Base-by-base conservation (phyloP, 2,329 filamentous ascomycete genomes). In the Leptodontidium sp. region DNA sequence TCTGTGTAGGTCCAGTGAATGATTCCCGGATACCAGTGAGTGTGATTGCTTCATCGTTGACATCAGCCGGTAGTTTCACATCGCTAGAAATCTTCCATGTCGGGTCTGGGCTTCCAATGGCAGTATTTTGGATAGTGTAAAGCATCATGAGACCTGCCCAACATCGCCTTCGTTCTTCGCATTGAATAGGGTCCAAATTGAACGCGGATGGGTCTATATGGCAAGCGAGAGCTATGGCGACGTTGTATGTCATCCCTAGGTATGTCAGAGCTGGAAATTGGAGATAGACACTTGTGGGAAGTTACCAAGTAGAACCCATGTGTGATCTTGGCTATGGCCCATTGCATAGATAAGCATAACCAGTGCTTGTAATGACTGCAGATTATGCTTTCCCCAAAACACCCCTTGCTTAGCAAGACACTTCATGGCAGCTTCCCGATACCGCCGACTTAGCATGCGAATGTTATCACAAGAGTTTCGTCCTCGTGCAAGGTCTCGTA, bases 81-180 rank as follows among this genome's bases (percentile, higher is more conserved):
- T 67, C 40, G 35, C 53, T 52, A 2, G 52, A 47, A 1, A 61
- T 45, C 12, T 40, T 55, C 64, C 61, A 65, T 32, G 52, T 40
- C 1, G 67, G 65, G n/a, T 69, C 62, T 24, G 29, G 62, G 35
- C 66, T 71, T 3, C 67, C 70, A 15, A 71, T 52, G 2, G 61
- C 21, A 4, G 68, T 67, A 45, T 66, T 70, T 38, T 71, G 68
- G 24, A 70, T 70, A 1, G 67, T 69, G 49, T 69, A 71, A 17
- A 70, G 66, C 70, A 70, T 70, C 68, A 70, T 70, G 8, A 70
- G 49, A 35, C 65, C 68, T 52, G 65, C 70, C 67, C 67, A 71
- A 32, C 70, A 71, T 7, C 68, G 43, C 17, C 70, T 58, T 11
- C 68, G 26, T 26, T 71, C 68, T 57, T 71, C 70, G 15, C 62